Evolutionary conservation across 495 filamentous ascomycete species (phyloP).

Genomic region (Aspergillus sclerotiicarbonarius): DNA sequence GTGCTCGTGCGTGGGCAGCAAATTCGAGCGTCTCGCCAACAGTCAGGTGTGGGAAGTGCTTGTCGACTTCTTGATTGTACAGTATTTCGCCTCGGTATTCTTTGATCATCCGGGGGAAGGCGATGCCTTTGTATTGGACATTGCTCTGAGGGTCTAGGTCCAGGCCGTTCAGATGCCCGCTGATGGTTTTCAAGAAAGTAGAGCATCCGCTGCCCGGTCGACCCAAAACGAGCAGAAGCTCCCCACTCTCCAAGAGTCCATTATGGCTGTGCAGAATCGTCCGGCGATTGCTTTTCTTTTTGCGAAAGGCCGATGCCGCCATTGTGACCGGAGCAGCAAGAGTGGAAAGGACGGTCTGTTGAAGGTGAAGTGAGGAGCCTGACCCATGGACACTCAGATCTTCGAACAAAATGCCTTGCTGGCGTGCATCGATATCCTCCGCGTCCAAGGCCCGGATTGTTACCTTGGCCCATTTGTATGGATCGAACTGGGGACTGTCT

Average conservation of each 20-base stretch:
- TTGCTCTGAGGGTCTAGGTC: neutral
- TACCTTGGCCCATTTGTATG: conserved; percentile 9
- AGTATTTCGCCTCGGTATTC: conserved; percentile 77
- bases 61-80: conserved; percentile 84
- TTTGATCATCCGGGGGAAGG: conserved; percentile 48
- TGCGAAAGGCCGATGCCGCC: neutral
- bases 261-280: conserved; percentile 51
- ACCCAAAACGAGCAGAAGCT: conserved; percentile 89
- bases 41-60: conserved; percentile 78
- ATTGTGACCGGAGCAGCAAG: neutral
- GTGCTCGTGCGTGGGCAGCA: conserved; percentile 77
- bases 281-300: neutral
- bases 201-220: conserved; percentile 86
- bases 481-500: conserved; percentile 8
- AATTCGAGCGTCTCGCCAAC: conserved; percentile 83
- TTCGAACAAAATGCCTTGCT: conserved; percentile 8
- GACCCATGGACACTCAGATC: conserved; percentile 9
- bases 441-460: conserved; percentile 2
- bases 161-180: conserved; percentile 70
- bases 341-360: conserved; percentile 12
- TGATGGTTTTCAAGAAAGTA: conserved; percentile 81
- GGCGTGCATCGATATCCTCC: conserved; percentile 2
- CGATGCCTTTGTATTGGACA: conserved; percentile 62
- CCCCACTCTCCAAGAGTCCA: conserved; percentile 68
- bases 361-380: conserved; percentile 5